Percentiles rank a stretch among this genome's conserved stretches.
Evolutionary conservation across 192 early-diverging fungal species (phyloP).

Genomic region (Piromyces sp.): DNA sequence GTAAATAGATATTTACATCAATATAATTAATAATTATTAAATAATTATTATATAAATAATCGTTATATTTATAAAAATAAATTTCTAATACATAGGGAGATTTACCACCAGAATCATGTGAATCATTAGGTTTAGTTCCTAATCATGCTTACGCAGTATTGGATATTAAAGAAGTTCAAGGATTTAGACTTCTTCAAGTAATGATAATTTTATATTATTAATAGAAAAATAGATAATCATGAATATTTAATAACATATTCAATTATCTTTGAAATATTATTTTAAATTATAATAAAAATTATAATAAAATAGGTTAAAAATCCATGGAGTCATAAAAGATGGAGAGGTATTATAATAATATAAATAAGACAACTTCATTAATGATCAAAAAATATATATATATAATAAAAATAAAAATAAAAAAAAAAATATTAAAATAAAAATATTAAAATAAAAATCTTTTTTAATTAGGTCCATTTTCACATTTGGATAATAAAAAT

Average conservation of each 20-base stretch:
- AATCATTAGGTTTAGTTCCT: slow-evolving; percentile 54
- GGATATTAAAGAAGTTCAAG: slow-evolving; percentile 39
- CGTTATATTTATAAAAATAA: not conserved
- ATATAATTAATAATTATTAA: too few relatives aligned
- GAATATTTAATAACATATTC: too few relatives aligned
- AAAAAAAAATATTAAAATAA: too few relatives aligned
- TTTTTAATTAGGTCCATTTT: slow-evolving; percentile 30
- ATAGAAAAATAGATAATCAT: too few relatives aligned
- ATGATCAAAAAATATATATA: too few relatives aligned
- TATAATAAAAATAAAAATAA: too few relatives aligned
- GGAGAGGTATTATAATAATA: slow-evolving; percentile 21
- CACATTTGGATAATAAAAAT: slow-evolving; percentile 33
- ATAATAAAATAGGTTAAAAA: slow-evolving; percentile 50
- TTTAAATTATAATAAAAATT: not conserved
- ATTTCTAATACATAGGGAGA: slow-evolving; percentile 16
- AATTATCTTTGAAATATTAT: not conserved
- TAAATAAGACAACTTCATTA: too few relatives aligned
- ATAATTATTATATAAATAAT: not conserved
- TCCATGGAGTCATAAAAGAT: slow-evolving; percentile 78
- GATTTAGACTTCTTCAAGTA: slow-evolving; percentile 54
- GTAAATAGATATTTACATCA: slow-evolving; percentile 12
- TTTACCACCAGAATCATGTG: slow-evolving; percentile 43
- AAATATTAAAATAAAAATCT: too few relatives aligned
- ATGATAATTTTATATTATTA: too few relatives aligned
- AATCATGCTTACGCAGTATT: slow-evolving; percentile 76